These are phyloP conservation scores for Phaeosphaeriaceae sp. DNA, from an alignment of 2,329 filamentous ascomycete genomes.

Conservation along the genomic window DNA sequence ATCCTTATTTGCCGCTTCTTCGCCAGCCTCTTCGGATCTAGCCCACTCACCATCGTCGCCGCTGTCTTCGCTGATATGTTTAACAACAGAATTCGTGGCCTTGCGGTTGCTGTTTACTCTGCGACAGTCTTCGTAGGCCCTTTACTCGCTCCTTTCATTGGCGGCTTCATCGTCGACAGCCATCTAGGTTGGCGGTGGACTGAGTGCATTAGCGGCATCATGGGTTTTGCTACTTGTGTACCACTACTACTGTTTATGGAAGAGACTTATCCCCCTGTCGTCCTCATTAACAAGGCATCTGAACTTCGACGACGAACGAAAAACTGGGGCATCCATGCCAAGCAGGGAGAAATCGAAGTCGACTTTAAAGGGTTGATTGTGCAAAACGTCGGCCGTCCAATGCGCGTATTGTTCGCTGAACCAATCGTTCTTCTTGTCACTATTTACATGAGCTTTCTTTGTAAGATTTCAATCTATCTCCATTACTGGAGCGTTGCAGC, in stretches of 20 bases:
- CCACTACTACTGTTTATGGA: constrained; percentile 61
- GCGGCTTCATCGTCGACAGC: constrained; percentile 59
- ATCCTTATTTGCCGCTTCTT: constrained; percentile 62
- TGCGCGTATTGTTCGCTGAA: constrained; percentile 58
- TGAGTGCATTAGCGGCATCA: constrained; percentile 60
- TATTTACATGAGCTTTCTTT: constrained; percentile 54
- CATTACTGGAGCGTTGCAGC: neutral
- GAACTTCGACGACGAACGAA: constrained; percentile 61
- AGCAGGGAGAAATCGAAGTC: constrained; percentile 61
- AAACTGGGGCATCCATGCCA: constrained; percentile 69
- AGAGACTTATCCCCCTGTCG: constrained; percentile 65
- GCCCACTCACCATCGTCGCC: constrained; percentile 58
- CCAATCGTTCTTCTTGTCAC: constrained; percentile 57
- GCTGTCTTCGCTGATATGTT: constrained; percentile 65
- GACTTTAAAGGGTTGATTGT: constrained; percentile 57
- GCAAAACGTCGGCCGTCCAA: constrained; percentile 60
- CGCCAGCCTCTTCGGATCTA: constrained; percentile 61
- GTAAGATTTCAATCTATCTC: constrained; percentile 17
- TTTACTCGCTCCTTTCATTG: constrained; percentile 60
- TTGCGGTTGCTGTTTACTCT: constrained; percentile 58
- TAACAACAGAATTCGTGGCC: constrained; percentile 52
- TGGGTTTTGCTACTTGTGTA: constrained; percentile 60
- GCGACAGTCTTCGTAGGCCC: constrained; percentile 59
- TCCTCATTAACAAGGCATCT: constrained; percentile 62
- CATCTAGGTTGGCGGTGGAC: constrained; percentile 63